A percentile compares a stretch with the other conserved stretches of the same genome.
Conservation (phyloP, 2,329 filamentous ascomycete species). For the Monosporascus ibericus region DNA sequence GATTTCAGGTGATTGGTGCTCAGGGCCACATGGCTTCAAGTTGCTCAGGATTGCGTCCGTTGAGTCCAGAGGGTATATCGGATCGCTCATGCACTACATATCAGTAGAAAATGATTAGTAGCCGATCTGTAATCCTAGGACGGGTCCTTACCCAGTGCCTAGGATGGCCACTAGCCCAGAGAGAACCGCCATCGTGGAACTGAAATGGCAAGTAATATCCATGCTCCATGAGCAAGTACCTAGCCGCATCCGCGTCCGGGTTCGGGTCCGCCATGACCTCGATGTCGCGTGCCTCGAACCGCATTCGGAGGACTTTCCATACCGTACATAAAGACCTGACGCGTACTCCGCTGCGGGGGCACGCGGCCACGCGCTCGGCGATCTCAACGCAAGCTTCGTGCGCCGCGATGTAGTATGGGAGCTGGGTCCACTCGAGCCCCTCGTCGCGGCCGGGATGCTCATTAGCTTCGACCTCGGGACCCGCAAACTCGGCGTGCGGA, state of each 20-base stretch:
- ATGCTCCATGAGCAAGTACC: constrained; percentile 5
- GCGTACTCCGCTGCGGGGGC: constrained; percentile 4
- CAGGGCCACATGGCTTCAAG: constrained; percentile 1
- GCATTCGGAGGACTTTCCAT: constrained; percentile 14
- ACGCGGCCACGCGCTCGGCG: constrained; percentile 7
- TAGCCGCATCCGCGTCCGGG: neutral
- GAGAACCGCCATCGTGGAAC: neutral
- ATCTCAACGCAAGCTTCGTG: constrained; percentile 14
- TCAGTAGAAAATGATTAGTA: neutral
- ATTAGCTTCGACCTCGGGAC: constrained; percentile 3
- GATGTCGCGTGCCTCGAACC: constrained; percentile 11
- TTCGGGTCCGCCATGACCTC: constrained; percentile 6
- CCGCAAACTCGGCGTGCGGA: neutral
- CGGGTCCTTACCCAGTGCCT: constrained; percentile 2
- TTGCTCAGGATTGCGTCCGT: constrained; percentile 9
- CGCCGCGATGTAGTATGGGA: constrained; percentile 12
- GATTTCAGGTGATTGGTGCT: neutral
- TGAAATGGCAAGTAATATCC: constrained; percentile 6
- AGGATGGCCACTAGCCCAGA: neutral
- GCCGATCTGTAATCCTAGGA: too few species aligned
- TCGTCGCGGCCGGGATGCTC: constrained; percentile 4
- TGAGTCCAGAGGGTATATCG: neutral
- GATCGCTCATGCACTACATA: neutral
- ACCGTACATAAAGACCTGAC: constrained; percentile 11
- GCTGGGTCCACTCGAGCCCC: neutral